Percentiles rank a stretch among this genome's conserved stretches.
phyloP scores from a whole-genome alignment of 768 basidiomycete genomes.

The Leccinum truebloodii region DNA sequence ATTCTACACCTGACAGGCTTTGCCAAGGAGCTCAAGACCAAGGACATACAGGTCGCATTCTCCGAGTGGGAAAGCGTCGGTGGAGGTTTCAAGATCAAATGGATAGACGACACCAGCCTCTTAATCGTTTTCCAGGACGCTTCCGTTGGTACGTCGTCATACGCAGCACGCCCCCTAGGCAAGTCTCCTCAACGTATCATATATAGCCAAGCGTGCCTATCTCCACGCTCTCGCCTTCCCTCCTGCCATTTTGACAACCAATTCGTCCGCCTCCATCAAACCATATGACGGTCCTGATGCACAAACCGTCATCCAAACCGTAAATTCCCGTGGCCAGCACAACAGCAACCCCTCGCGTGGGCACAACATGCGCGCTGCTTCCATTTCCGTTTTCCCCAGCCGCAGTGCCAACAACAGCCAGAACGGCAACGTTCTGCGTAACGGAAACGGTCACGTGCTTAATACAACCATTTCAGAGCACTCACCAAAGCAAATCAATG shows the following conservation, averaged over 20 bases:
- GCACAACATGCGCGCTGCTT: slow-evolving; percentile 68
- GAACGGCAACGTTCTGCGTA: slow-evolving; percentile 33
- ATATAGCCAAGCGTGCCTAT: slow-evolving; percentile 48
- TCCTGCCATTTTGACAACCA: slow-evolving; percentile 62
- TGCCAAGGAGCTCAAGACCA: slow-evolving; percentile 93
- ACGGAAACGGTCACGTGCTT: slow-evolving; percentile 39
- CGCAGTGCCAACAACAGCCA: slow-evolving; percentile 45
- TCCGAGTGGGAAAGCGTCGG: slow-evolving; percentile 81
- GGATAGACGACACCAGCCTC: slow-evolving; percentile 96
- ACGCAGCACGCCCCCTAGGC: slow-evolving; percentile 1
- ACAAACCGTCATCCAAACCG: slow-evolving; percentile 77
- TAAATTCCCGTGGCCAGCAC: slow-evolving; percentile 72
- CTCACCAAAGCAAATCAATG: slow-evolving; percentile 37
- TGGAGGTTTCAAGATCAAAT: slow-evolving; percentile 99
- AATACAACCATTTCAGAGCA: slow-evolving; percentile 53
- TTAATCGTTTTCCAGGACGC: slow-evolving; percentile 94
- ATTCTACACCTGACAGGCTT: slow-evolving; percentile 92
- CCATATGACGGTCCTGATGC: slow-evolving; percentile 97
- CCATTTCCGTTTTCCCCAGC: slow-evolving; percentile 62
- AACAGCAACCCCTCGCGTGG: slow-evolving; percentile 63
- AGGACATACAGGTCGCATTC: slow-evolving; percentile 92
- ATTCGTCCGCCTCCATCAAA: slow-evolving; percentile 62
- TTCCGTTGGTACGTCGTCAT: slow-evolving; percentile 68
- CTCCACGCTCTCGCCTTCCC: slow-evolving; percentile 85
- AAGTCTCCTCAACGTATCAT: not conserved